Evolutionary conservation across 148 eudicot species (phyloP).

Genomic region (Vaccinium vitisidaea): DNA sequence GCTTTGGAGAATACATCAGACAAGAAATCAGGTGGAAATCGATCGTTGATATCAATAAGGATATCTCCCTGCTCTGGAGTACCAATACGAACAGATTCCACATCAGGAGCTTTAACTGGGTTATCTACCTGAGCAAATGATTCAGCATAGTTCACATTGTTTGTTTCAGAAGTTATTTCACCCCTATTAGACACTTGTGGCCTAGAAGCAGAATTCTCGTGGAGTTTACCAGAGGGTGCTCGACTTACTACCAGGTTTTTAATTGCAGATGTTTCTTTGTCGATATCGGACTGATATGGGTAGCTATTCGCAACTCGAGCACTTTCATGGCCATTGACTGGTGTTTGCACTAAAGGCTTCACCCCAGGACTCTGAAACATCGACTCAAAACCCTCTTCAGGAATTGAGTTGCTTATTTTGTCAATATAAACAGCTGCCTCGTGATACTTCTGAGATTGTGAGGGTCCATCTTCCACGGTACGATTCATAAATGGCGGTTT

Average conservation of each 20-base stretch:
- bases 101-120: slow-evolving; percentile 4
- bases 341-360: slow-evolving; percentile 17
- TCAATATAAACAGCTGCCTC: slow-evolving; percentile 14
- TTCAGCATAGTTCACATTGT: slow-evolving; percentile 12
- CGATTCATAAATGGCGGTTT: slow-evolving; percentile 20
- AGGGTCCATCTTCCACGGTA: slow-evolving; percentile 17
- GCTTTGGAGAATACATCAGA: slow-evolving; percentile 58
- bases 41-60: slow-evolving; percentile 58
- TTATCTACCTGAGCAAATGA: slow-evolving; percentile 8
- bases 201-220: slow-evolving; percentile 27
- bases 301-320: slow-evolving; percentile 14
- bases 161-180: slow-evolving; percentile 20
- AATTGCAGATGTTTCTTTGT: slow-evolving; percentile 20
- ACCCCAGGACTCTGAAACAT: slow-evolving; percentile 17
- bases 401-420: not conserved
- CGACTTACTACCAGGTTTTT: slow-evolving; percentile 18
- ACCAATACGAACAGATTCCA: slow-evolving; percentile 21
- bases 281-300: slow-evolving; percentile 2
- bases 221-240: slow-evolving; percentile 24
- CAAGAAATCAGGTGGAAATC: slow-evolving; percentile 59
- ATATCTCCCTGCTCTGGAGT: slow-evolving; percentile 41
- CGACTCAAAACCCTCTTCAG: slow-evolving; percentile 12
- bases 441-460: slow-evolving; percentile 8
- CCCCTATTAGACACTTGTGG: slow-evolving; percentile 21
- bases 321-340: slow-evolving; percentile 17